These are phyloP conservation scores for Pilobolus umbonatus DNA, from an alignment of 192 early-diverging fungal species.

Conservation along the genomic window DNA sequence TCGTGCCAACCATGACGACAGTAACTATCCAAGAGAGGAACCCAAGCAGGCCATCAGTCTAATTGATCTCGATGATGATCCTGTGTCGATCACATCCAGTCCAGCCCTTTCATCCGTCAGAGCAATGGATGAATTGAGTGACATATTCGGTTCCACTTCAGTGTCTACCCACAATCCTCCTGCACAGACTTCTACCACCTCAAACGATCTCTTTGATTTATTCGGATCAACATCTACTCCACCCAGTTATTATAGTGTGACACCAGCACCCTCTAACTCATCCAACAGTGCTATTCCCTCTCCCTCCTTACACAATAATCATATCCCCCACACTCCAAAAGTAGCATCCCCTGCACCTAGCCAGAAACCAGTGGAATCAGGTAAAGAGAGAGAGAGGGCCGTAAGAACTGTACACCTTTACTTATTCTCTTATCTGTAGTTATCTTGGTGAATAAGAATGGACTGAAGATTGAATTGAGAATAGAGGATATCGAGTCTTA, in stretches of 20 bases:
- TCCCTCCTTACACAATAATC: constrained; percentile 17
- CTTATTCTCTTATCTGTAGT: constrained; percentile 19
- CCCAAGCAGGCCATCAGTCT: constrained; percentile 37
- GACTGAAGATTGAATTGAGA: constrained; percentile 39
- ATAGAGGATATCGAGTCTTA: constrained; percentile 17
- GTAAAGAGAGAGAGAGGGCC: background rate
- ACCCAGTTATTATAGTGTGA: background rate
- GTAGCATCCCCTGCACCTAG: background rate
- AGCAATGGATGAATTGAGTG: constrained; percentile 18
- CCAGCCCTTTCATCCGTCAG: constrained; percentile 19
- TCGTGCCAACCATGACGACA: background rate
- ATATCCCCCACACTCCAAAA: constrained; percentile 11
- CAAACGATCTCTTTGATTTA: constrained; percentile 26
- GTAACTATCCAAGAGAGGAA: constrained; percentile 10
- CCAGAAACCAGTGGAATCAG: constrained; percentile 13
- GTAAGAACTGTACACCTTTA: too few relatives aligned
- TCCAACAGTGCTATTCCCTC: background rate
- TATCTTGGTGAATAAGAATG: constrained; percentile 41
- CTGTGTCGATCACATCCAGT: background rate
- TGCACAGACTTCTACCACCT: background rate
- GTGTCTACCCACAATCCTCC: background rate
- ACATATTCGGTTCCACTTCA: constrained; percentile 16
- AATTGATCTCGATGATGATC: constrained; percentile 43
- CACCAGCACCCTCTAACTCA: background rate
- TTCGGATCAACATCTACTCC: background rate